Percentiles rank a stretch among this genome's conserved stretches.
Conservation (phyloP, 257 asterid species). For the Solanum paucissectum region DNA sequence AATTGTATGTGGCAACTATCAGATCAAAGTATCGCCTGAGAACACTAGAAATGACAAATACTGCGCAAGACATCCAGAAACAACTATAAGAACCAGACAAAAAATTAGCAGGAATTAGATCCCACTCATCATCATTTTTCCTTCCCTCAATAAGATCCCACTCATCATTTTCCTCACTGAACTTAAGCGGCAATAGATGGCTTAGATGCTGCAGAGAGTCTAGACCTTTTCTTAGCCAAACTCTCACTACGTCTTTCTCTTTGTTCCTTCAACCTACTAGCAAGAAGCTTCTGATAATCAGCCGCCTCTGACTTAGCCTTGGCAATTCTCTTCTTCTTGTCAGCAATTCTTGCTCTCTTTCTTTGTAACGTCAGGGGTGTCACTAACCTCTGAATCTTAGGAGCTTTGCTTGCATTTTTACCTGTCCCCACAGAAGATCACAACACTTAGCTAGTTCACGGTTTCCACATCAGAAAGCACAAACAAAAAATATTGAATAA, state of each 20-base stretch:
- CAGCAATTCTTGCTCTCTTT: not conserved
- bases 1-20: not conserved
- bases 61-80: not conserved
- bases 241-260: slow-evolving; percentile 1
- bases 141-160: not conserved
- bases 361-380: not conserved
- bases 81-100: not conserved
- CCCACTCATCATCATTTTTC: not conserved
- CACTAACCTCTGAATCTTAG: slow-evolving; percentile 3
- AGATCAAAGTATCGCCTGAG: not conserved
- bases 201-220: slow-evolving; percentile 1
- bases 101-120: not conserved
- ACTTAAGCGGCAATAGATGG: not conserved
- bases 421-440: not conserved
- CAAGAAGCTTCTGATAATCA: slow-evolving; percentile 1
- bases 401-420: not conserved
- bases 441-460: not conserved
- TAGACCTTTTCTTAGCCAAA: slow-evolving; percentile 3
- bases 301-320: slow-evolving; percentile 1
- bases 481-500: not conserved
- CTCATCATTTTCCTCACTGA: not conserved
- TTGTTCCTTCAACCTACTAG: slow-evolving; percentile 5
- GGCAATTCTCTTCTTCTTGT: slow-evolving; percentile 4
- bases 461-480: not conserved
- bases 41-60: not conserved